phyloP scores from a whole-genome alignment of 305 asterid species.

The Fraxinus velutina region DNA sequence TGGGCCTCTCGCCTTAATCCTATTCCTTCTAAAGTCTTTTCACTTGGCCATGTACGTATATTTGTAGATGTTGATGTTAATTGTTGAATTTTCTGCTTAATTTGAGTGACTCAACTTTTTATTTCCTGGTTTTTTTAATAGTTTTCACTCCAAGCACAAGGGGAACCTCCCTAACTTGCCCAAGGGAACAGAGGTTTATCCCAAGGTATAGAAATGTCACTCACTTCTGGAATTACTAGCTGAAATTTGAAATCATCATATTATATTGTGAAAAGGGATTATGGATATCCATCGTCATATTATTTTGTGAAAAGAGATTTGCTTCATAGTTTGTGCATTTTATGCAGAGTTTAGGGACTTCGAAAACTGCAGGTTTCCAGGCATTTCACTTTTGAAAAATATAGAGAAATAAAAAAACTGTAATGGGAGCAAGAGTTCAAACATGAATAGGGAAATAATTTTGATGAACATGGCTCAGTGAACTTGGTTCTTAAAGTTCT shows the following conservation, averaged over 20 bases:
- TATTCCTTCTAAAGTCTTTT: conserved; percentile 57
- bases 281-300: too few relatives aligned
- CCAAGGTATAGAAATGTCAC: conserved; percentile 51
- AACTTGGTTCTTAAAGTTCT: background rate
- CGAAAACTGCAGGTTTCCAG: background rate
- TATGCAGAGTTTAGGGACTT: background rate
- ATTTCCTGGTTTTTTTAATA: conserved; percentile 15
- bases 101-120: background rate
- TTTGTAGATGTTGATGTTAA: background rate
- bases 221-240: background rate
- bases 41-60: conserved; percentile 64
- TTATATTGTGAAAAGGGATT: too few relatives aligned
- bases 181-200: conserved; percentile 64
- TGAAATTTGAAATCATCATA: background rate
- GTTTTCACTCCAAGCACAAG: conserved; percentile 83
- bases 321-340: background rate
- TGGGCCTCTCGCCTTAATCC: conserved; percentile 78
- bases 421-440: background rate
- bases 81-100: background rate
- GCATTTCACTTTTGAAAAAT: background rate
- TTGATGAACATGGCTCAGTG: background rate
- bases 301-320: background rate
- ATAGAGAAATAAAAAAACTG: background rate
- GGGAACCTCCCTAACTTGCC: conserved; percentile 96
- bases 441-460: background rate